Base-by-base conservation (phyloP, 2,329 filamentous ascomycete species). In the Botrytis fabae region DNA sequence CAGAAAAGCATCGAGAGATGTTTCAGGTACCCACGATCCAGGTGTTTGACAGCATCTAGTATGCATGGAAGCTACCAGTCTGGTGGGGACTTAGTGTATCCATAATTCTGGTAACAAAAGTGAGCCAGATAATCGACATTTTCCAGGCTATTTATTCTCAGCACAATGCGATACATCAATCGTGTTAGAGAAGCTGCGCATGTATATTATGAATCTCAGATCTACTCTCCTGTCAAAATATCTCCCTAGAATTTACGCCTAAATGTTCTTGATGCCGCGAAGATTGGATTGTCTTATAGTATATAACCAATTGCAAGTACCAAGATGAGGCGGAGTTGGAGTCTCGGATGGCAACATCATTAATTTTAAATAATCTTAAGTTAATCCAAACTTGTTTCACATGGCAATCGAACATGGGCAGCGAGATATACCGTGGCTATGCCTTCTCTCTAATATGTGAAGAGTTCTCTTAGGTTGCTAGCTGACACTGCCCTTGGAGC, bases 271-370 rank as follows among this genome's bases (percentile, higher is more conserved):
- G 79, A 84, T 28, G 75, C 80, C 9, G 83, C 42, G 35, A 42
- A 83, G 73, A 79, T 84, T 48, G 81, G 81, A 0, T 80, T 86
- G 71, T 87, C 87, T 0, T 82, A 89, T 16, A 84, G 84, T 4
- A 73, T 89, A 46, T 87, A 89, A 78, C 81, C 89, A 32, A 81
- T 88, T 28, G 85, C 85, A 12, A 82, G 73, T 80, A 88, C 22
- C 83, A 89, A 68, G 87, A 89, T 73, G 87, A 90, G 78, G 88
- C 84, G 78, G 81, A 88, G 0, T 77, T 89, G 18, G 85, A 83
- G 5, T 42, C 78, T 35, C 76, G 76, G 1, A 78, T 78, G 72
- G 72, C 76, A 25, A 22, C 79, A 18, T 76, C 75, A 2, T 72
- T 77, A 72, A 78, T 75, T 65, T 70, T 77, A 57, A 66, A 57